These are phyloP conservation scores for Hemerocallis citrina DNA, from an alignment of 106 monocot genomes.

Conservation along the genomic window DNA sequence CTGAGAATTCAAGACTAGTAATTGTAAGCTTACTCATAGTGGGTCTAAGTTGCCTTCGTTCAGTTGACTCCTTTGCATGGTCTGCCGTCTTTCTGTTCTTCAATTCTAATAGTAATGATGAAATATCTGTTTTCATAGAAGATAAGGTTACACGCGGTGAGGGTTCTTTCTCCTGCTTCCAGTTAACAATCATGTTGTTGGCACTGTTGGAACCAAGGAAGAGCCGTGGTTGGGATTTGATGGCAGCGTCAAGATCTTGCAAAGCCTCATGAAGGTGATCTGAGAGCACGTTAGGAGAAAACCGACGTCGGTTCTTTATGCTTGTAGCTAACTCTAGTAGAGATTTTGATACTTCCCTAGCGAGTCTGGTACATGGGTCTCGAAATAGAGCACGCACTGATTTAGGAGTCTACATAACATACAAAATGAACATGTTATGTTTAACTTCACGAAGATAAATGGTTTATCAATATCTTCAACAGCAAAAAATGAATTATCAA, in stretches of 20 bases:
- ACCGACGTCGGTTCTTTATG: conserved; percentile 41
- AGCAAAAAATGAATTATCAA: too few relatives aligned
- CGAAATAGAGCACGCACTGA: conserved; percentile 41
- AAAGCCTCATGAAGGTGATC: conserved; percentile 17
- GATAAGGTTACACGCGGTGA: conserved; percentile 8
- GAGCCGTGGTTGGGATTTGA: conserved; percentile 67
- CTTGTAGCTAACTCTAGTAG: conserved; percentile 44
- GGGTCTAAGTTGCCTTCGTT: conserved; percentile 26
- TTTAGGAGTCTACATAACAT: conserved; percentile 24
- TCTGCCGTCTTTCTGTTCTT: conserved; percentile 16
- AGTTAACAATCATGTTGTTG: conserved; percentile 2
- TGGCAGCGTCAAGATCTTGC: conserved; percentile 18
- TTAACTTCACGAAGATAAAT: too few relatives aligned
- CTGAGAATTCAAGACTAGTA: conserved; percentile 67
- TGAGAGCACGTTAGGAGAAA: conserved; percentile 12
- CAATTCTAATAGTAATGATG: conserved; percentile 21
- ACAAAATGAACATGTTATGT: too few relatives aligned
- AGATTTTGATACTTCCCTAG: conserved; percentile 53
- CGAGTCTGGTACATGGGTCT: conserved; percentile 54
- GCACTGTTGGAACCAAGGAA: conserved; percentile 46
- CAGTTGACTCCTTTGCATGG: conserved; percentile 5
- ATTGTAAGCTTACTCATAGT: conserved; percentile 60
- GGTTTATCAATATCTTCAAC: too few relatives aligned
- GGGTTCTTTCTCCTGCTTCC: conserved; percentile 8
- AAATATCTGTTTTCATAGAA: conserved; percentile 23